Evolutionary conservation across 148 eudicot genomes (phyloP), one percentile per base, ranked within the genome.

Genomic region (Vaccinium darrowii): DNA sequence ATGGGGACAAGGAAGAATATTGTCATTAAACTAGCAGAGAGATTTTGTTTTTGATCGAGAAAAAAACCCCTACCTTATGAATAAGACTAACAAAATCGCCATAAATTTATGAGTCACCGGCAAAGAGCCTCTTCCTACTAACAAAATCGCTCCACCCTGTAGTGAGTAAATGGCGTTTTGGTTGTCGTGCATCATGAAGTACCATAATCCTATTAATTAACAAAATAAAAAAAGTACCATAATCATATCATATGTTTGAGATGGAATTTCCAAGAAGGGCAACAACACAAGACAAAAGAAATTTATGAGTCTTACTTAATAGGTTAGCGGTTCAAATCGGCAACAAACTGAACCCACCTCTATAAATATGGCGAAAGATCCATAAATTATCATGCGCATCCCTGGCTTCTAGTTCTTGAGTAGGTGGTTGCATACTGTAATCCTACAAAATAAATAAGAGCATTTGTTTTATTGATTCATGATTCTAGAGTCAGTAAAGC

Each of bases 141-240:
- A 97, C 98, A 89, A 95, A 97, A 79, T 92, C 93, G 90, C 99
- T 97, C 99, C 99, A 97, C 21, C 99, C 99, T 7, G 98, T 94
- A 52, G 99, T 97, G 67, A 97, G 94, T 86, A 97, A 91, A 85
- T 97, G 99, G 30, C 99, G 90, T 89, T 97, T 97, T 71, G 99
- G 99, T 89, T 97, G 98, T 80, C 99, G 98, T 97, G 87, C 69
- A 87, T 72, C 71, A 85, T 76, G 30, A 30, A 30, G 30, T 30
- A 30, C 30, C 30, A 30, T 30, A 30, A 30, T 30, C 30, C 30
- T 30, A 30, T 30, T 30, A 30, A 30, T 30, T 30, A 30, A 30
- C 30, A 30, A 30, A 30, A 30, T 30, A 0, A 30, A 30, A 30
- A 27, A 77, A 78, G 18, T 50, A 50, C 57, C 57, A 74, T 53